Percentiles rank a stretch among this genome's conserved stretches.
phyloP scores from a whole-genome alignment of 768 basidiomycete genomes.

The Gyrodon lividus region DNA sequence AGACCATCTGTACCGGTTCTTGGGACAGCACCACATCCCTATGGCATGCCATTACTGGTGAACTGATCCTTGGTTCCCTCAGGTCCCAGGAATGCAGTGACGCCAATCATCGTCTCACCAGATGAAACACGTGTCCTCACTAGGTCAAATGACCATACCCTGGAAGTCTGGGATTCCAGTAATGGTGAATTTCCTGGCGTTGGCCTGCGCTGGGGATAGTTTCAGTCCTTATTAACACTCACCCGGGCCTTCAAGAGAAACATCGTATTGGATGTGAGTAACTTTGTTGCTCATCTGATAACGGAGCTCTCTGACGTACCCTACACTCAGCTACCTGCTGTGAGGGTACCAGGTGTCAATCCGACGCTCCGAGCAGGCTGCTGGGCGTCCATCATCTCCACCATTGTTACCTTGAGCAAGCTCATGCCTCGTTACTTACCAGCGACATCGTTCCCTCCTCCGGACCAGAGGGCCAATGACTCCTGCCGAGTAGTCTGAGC shows the following conservation, averaged over 20 bases:
- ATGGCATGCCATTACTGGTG: not conserved
- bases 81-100: not conserved
- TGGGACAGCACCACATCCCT: not conserved
- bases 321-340: not conserved
- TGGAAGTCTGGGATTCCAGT: not conserved
- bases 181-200: not conserved
- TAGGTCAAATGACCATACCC: not conserved
- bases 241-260: not conserved
- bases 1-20: not conserved
- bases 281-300: not conserved
- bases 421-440: not conserved
- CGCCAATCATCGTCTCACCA: not conserved
- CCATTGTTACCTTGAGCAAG: not conserved
- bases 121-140: not conserved
- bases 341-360: not conserved
- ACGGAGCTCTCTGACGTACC: not conserved
- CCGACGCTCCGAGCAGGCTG: not conserved
- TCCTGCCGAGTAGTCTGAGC: not conserved
- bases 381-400: not conserved
- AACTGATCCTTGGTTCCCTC: not conserved
- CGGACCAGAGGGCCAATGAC: too few species aligned
- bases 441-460: not conserved
- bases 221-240: not conserved
- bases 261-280: not conserved
- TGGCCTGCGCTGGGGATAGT: slow-evolving; percentile 31